Evolutionary conservation across 257 asterid species (phyloP), one percentile per base, ranked within the genome.

Genomic region (Primulina eburnea): DNA sequence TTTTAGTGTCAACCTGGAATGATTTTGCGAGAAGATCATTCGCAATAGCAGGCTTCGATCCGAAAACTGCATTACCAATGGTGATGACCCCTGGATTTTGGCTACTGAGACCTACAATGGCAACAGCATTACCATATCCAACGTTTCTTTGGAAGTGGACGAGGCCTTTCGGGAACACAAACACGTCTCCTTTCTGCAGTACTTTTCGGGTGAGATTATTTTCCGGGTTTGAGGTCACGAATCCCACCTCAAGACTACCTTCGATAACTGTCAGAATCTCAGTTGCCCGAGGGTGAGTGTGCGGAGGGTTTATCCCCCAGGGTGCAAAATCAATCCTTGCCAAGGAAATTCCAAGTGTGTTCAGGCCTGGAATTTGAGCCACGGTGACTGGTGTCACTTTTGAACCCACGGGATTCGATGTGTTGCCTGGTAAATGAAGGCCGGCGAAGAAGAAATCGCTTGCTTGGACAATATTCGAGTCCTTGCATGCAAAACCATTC

Each of bases 401-500:
- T 7, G 60, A 60, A 17, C 68, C 68, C 4, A 61, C 40, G 1
- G 65, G 65, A 20, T 61, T 61, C 18, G 32, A 7, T 10, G 43
- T 16, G 59, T 64, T 28, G 30, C 74, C 37, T 14, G 75, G 7
- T 37, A 18, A 11, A 7, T 47, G 9, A 52, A 21, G 5, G 62
- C 67, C 52, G n/a, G 35, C 0, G 61, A 37, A 61, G 21, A 35
- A 24, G 60, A 71, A 71, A 29, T 71, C 68, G 29, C 43, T 47
- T 8, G 68, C 68, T 28, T 21, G 33, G 52, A 24, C 67, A 5
- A 62, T 21, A 8, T 47, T 60, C 5, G 67, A 52, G 32, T 62
- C 67, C 64, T 38, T 71, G 75, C 75, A 71, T 12, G 68, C 53
- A 32, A n/a, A 17, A 10, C 74, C 74, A 40, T 70, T 70, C 60